Base-by-base conservation (phyloP, 2,329 filamentous ascomycete species). In the Diaporthe sp. region DNA sequence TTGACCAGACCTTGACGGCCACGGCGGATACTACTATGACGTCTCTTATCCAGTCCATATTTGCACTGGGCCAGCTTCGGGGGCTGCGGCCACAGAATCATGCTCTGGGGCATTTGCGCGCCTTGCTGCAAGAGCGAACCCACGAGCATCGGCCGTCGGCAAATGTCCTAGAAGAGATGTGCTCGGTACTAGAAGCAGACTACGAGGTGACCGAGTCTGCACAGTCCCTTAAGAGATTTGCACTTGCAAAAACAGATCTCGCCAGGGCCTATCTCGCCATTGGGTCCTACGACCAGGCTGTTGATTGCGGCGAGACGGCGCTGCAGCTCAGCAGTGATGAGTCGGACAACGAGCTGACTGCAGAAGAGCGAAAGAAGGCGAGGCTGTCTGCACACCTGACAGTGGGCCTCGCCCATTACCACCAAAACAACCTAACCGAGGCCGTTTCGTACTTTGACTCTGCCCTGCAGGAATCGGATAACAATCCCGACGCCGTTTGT, bases 321-420 rank as follows among this genome's bases (percentile, higher is more conserved):
- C 87, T 99, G 0, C 92, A 94, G 78, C 89, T 98, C 3, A 95
- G 93, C 57, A 90, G 90, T 34, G 95, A 96, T 60, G 92, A 94
- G 49, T 90, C 91, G 4, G 91, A 92, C 39, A 90, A 90, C 74
- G 91, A 93, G 76, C 87, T 96, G 31, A 89, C 91, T 3, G 85
- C 87, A 4, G 91, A 94, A 53, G 88, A 92, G 70, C 90, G 94
- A 55, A 88, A 87, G 72, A 94, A 92, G 81, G 90, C 95, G 47
- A 91, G 95, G 42, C 88, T 99, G 4, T 98, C 95, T 1, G 94
- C 95, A 0, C 94, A 98, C 81, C 85, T 99, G 51, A 98, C 96
- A 0, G 91, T 94, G 3, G 97, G 97, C 0, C 87, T 99, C 3
- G 94, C 96, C 1, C 90, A 94, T 76, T 98, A 96, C 84, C 95